These are phyloP conservation scores for Tylopilus vinaceipallidus DNA, from an alignment of 768 basidiomycete genomes.

Conservation along the genomic window DNA sequence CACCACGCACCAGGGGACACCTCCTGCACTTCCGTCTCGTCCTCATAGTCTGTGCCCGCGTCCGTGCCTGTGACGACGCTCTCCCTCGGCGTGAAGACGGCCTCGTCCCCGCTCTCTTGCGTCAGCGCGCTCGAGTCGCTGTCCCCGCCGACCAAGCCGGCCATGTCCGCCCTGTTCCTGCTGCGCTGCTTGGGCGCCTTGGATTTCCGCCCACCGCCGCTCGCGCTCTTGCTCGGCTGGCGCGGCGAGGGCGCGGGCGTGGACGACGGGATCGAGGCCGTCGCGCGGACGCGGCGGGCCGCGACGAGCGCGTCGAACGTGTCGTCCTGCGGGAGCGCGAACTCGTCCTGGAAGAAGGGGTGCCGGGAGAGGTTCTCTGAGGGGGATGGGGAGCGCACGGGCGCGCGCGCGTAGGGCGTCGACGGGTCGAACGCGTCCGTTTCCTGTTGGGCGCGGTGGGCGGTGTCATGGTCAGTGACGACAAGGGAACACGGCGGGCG, in stretches of 20 bases:
- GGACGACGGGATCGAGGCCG: conserved; percentile 50
- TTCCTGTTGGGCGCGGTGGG: conserved; percentile 31
- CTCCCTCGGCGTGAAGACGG: conserved; percentile 56
- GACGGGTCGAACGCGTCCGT: conserved; percentile 47
- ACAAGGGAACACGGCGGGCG: neutral
- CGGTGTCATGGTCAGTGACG: neutral
- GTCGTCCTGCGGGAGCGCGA: conserved; percentile 56
- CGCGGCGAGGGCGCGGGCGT: conserved; percentile 58
- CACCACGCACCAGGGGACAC: conserved; percentile 55
- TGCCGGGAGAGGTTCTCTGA: conserved; percentile 65
- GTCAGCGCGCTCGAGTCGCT: conserved; percentile 85
- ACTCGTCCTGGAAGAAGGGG: conserved; percentile 76
- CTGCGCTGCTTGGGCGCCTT: conserved; percentile 52
- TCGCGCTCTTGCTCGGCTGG: conserved; percentile 28
- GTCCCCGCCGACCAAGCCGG: conserved; percentile 76
- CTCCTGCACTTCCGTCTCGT: conserved; percentile 65
- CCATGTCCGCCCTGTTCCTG: conserved; percentile 50
- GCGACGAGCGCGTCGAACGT: conserved; percentile 58
- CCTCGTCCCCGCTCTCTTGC: conserved; percentile 79
- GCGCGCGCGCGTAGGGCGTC: conserved; percentile 39
- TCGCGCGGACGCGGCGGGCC: conserved; percentile 59
- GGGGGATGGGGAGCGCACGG: conserved; percentile 63
- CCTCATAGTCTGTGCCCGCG: conserved; percentile 67
- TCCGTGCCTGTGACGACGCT: conserved; percentile 74
- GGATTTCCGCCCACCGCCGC: conserved; percentile 30